Conservation (phyloP, 805 yeast species). For the Wickerhamiella cacticola region DNA sequence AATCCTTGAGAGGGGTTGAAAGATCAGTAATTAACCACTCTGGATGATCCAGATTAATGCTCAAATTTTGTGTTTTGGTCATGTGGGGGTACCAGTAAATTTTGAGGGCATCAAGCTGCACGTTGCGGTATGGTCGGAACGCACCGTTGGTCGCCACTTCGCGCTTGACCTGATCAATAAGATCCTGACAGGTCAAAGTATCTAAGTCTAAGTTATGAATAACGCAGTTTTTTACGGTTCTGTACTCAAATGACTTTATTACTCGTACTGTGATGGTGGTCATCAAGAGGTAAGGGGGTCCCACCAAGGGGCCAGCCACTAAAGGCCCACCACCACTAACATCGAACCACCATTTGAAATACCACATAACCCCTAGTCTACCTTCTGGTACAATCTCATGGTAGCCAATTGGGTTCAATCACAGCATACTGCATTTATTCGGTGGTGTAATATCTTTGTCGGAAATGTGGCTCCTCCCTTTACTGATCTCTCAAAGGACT, state of each 20-base stretch:
- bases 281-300: conserved; percentile 7
- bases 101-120: conserved; percentile 55
- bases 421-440: conserved; percentile 31
- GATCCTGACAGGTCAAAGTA: conserved; percentile 49
- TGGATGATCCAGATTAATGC: conserved; percentile 77
- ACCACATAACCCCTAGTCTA: background rate
- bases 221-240: conserved; percentile 72
- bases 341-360: background rate
- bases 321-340: conserved; percentile 7
- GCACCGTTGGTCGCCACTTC: conserved; percentile 47
- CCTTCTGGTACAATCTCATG: background rate
- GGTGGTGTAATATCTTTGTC: conserved; percentile 32
- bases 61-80: conserved; percentile 82
- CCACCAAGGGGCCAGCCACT: conserved; percentile 3
- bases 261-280: conserved; percentile 73
- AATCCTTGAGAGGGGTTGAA: conserved; percentile 36
- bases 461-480: conserved; percentile 22
- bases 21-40: conserved; percentile 50
- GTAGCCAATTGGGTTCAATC: conserved; percentile 33
- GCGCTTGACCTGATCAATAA: conserved; percentile 42
- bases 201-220: conserved; percentile 59
- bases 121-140: conserved; percentile 71
- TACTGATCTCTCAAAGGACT: conserved; percentile 24
- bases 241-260: conserved; percentile 80
- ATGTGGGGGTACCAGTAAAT: conserved; percentile 93